Conservation (phyloP, 768 basidiomycete genomes). For the Lactarius sanguifluus region DNA sequence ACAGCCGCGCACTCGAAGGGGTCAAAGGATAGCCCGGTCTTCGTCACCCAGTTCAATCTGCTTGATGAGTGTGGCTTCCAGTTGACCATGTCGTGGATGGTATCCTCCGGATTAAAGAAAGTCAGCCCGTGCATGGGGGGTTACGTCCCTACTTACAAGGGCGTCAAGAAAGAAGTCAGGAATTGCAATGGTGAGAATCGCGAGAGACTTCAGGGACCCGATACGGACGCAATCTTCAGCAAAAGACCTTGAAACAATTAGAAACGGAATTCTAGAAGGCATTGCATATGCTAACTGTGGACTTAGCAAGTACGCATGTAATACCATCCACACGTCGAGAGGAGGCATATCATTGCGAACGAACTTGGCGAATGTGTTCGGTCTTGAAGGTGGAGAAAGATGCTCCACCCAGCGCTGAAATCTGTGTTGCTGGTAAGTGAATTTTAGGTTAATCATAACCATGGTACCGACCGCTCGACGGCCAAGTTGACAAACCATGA, state of each 20-base stretch:
- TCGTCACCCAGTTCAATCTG: conserved; percentile 27
- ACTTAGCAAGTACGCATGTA: conserved; percentile 44
- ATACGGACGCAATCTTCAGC: conserved; percentile 32
- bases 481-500: conserved; percentile 43
- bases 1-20: conserved; percentile 38
- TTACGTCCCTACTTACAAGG: conserved; percentile 21
- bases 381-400: conserved; percentile 25
- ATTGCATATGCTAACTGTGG: conserved; percentile 35
- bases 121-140: background rate
- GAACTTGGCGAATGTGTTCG: conserved; percentile 33
- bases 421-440: conserved; percentile 28
- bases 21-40: conserved; percentile 35
- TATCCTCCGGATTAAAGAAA: conserved; percentile 19
- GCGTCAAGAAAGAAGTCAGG: conserved; percentile 8
- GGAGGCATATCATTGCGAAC: conserved; percentile 36
- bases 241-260: conserved; percentile 29
- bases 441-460: background rate
- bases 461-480: conserved; percentile 37
- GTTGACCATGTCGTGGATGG: conserved; percentile 27
- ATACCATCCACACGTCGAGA: conserved; percentile 44
- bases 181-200: background rate
- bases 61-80: conserved; percentile 27
- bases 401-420: conserved; percentile 38
- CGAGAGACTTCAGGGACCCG: conserved; percentile 5
- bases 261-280: no score